Evolutionary conservation across 768 basidiomycete species (phyloP).

Genomic region (Nidularia pulvinata): DNA sequence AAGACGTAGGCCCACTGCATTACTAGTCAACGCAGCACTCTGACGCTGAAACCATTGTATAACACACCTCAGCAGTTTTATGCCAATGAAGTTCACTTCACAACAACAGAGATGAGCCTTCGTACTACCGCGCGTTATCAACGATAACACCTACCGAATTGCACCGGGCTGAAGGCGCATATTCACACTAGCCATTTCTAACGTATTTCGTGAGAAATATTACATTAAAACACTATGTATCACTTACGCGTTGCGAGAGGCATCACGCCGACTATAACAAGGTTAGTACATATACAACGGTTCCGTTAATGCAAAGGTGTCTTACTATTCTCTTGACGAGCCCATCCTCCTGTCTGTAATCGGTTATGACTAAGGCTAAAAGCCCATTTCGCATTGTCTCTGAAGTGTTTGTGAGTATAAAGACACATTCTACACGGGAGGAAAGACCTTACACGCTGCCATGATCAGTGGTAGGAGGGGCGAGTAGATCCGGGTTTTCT

Average conservation of each 20-base stretch:
- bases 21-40: not conserved
- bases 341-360: slow-evolving; percentile 65
- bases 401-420: not conserved
- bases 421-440: not conserved
- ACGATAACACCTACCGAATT: slow-evolving; percentile 32
- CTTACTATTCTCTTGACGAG: slow-evolving; percentile 59
- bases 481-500: slow-evolving; percentile 56
- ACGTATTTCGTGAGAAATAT: not conserved
- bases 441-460: slow-evolving; percentile 36
- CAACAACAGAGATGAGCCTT: not conserved
- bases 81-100: slow-evolving; percentile 58
- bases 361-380: slow-evolving; percentile 62
- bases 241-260: slow-evolving; percentile 39
- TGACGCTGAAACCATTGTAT: not conserved
- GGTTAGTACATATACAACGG: not conserved
- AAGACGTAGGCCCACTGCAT: slow-evolving; percentile 53
- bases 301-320: not conserved
- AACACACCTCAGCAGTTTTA: slow-evolving; percentile 39
- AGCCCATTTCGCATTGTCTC: slow-evolving; percentile 60
- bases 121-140: too few species aligned
- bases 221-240: slow-evolving; percentile 1
- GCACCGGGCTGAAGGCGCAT: slow-evolving; percentile 57
- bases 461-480: slow-evolving; percentile 63
- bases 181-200: slow-evolving; percentile 35
- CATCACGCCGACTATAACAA: slow-evolving; percentile 36